Evolutionary conservation across 176 grass and related monocot species (phyloP).

Genomic region (Raddia distichophylla): DNA sequence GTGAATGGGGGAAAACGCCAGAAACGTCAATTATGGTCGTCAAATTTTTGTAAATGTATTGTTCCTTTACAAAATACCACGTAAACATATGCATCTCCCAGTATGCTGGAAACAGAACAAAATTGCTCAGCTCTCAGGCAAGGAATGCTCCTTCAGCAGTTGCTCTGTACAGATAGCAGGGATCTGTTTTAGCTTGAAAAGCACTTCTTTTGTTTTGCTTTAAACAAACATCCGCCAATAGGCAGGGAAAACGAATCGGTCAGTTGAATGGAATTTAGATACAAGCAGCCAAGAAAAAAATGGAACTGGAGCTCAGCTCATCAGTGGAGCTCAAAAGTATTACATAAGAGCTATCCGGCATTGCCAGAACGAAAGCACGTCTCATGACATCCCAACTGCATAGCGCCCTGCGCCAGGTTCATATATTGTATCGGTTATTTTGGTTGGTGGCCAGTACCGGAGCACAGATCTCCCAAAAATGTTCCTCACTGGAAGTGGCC

Average conservation of each 20-base stretch:
- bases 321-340: conserved; percentile 20
- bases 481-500: conserved; percentile 76
- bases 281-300: conserved; percentile 21
- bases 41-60: not conserved
- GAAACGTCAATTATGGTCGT: not conserved
- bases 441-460: conserved; percentile 94
- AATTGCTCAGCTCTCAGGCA: conserved; percentile 9
- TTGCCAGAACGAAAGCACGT: not conserved
- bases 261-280: conserved; percentile 34
- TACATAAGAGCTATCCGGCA: not conserved
- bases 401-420: not conserved
- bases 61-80: not conserved
- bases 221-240: conserved; percentile 30
- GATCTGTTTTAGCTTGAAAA: not conserved
- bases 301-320: conserved; percentile 35
- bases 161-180: conserved; percentile 8
- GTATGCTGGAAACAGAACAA: not conserved
- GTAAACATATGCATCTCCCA: not conserved
- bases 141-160: conserved; percentile 15
- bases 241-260: conserved; percentile 36
- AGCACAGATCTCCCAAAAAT: conserved; percentile 83
- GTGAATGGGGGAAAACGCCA: not conserved
- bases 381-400: conserved; percentile 21
- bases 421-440: conserved; percentile 75
- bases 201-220: not conserved